Evolutionary conservation across 352 stramenopile genomes (phyloP).

Genomic region (Blastocystis sp.): DNA sequence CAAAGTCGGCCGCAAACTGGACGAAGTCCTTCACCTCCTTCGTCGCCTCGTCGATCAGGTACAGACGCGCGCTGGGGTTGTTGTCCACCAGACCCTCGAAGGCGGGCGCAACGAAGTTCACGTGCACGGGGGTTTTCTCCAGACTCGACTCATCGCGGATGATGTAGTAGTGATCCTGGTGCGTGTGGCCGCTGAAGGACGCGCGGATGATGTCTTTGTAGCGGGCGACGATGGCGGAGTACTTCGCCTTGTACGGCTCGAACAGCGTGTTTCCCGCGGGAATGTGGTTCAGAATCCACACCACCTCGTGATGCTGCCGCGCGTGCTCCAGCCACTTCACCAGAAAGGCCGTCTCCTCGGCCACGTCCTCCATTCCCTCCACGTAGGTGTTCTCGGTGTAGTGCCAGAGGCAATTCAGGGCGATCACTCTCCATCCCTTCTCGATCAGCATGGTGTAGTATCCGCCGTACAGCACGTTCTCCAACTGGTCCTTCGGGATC

Average conservation of each 20-base stretch:
- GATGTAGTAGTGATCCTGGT: slow-evolving; percentile 33
- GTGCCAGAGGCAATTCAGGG: slow-evolving; percentile 31
- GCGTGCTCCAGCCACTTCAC: slow-evolving; percentile 13
- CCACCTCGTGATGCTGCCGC: background rate
- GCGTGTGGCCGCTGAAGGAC: slow-evolving; percentile 34
- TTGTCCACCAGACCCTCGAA: slow-evolving; percentile 22
- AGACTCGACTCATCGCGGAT: background rate
- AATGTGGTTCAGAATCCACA: slow-evolving; percentile 40
- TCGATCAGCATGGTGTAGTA: slow-evolving; percentile 42
- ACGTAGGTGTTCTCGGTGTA: slow-evolving; percentile 31
- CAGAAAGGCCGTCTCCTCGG: slow-evolving; percentile 21
- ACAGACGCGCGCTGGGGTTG: slow-evolving; percentile 18
- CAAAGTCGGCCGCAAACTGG: background rate
- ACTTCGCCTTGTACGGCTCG: slow-evolving; percentile 23
- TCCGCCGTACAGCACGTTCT: slow-evolving; percentile 28
- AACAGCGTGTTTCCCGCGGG: slow-evolving; percentile 2
- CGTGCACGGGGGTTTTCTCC: background rate
- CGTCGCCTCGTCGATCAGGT: slow-evolving; percentile 29
- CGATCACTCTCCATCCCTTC: slow-evolving; percentile 1
- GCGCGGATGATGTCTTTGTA: slow-evolving; percentile 34
- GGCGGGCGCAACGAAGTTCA: slow-evolving; percentile 12
- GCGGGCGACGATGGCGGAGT: background rate
- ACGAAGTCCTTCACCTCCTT: slow-evolving; percentile 32
- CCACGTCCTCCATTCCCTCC: slow-evolving; percentile 11
- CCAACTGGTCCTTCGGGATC: slow-evolving; percentile 7